Evolutionary conservation across 169 alveolate species (phyloP).

Genomic region (Plasmodium adleri): DNA sequence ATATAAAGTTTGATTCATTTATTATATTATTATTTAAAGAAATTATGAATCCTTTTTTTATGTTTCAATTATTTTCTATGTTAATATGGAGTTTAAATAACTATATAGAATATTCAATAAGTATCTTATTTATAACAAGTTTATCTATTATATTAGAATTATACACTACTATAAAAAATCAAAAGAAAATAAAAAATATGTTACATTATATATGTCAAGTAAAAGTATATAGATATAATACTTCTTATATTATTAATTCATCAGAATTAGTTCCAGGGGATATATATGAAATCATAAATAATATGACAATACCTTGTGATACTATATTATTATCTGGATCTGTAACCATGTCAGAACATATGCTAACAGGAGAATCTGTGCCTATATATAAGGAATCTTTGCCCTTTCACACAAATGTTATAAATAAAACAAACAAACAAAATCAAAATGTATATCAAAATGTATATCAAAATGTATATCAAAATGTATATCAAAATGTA

Average conservation of each 20-base stretch:
- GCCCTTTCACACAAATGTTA: constrained; percentile 12
- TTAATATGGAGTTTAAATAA: not conserved
- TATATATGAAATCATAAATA: constrained; percentile 78
- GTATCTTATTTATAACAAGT: not conserved
- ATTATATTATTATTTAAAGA: not conserved
- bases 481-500: too few relatives aligned
- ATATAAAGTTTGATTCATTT: not conserved
- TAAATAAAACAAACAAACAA: too few relatives aligned
- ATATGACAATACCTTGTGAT: constrained; percentile 89
- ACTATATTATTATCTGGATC: constrained; percentile 85
- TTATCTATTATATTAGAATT: not conserved
- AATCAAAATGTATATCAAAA: too few relatives aligned
- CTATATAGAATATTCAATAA: not conserved
- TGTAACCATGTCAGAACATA: constrained; percentile 88
- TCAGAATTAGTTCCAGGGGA: constrained; percentile 77
- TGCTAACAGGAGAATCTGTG: constrained; percentile 90
- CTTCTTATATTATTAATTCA: not conserved
- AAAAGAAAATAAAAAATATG: not conserved
- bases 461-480: too few relatives aligned
- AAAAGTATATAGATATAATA: not conserved
- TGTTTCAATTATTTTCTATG: constrained; percentile 7
- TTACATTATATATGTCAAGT: not conserved
- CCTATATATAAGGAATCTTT: constrained; percentile 85
- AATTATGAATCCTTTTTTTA: not conserved
- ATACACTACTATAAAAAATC: not conserved